Conservation (phyloP, 176 grass and related monocot species). For the sorghum (Sorghum bicolor) region DNA sequence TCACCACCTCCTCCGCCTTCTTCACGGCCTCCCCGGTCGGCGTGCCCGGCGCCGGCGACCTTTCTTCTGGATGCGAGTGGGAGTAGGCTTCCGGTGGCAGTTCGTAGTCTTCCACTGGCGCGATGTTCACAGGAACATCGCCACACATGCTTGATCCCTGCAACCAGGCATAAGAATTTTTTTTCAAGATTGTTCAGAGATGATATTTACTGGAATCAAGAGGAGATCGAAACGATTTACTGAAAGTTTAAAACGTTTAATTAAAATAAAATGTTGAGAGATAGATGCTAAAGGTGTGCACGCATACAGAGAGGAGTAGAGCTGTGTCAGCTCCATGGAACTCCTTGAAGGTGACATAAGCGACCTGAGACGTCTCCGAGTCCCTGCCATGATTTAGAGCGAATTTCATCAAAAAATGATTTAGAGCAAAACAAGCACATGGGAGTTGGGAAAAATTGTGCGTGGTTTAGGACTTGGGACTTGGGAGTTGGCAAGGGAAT, state of each 20-base stretch:
- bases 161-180: neutral
- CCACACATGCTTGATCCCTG: conserved; percentile 48
- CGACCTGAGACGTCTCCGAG: conserved; percentile 32
- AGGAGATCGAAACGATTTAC: neutral
- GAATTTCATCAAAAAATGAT: no score
- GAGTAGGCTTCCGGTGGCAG: conserved; percentile 45
- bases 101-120: conserved; percentile 44
- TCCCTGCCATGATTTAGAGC: neutral
- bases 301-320: conserved; percentile 43
- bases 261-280: neutral
- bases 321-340: conserved; percentile 43
- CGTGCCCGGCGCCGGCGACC: neutral
- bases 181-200: neutral
- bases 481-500: neutral
- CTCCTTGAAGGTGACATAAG: conserved; percentile 54
- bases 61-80: neutral
- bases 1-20: conserved; percentile 51
- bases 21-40: conserved; percentile 6
- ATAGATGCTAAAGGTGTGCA: neutral
- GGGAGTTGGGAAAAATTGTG: no score
- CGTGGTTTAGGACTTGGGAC: no score
- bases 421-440: neutral
- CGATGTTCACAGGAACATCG: conserved; percentile 34
- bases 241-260: neutral
- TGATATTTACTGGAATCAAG: neutral